These are phyloP conservation scores for Alternaria angustiovoidea DNA, from an alignment of 2,329 filamentous ascomycete species.

Conservation along the genomic window DNA sequence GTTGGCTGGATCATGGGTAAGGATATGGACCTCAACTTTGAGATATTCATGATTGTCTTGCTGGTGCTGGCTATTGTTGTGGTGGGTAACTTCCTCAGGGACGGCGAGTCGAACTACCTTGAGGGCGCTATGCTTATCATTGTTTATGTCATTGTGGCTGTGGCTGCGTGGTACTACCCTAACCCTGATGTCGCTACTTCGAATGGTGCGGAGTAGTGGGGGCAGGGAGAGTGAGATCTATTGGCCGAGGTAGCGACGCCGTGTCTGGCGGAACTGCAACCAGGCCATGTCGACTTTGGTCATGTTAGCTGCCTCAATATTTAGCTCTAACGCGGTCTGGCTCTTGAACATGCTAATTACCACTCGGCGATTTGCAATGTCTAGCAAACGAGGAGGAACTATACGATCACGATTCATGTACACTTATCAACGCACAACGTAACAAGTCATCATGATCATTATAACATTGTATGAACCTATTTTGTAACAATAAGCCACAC, in stretches of 20 bases:
- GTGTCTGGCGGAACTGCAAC: neutral
- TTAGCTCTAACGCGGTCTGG: neutral
- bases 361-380: too few species aligned
- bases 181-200: conserved; percentile 54
- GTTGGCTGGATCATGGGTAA: conserved; percentile 80
- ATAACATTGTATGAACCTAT: neutral
- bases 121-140: conserved; percentile 83
- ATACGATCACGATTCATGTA: neutral
- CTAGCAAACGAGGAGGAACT: accelerated
- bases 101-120: conserved; percentile 89
- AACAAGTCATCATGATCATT: neutral
- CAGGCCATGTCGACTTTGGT: neutral
- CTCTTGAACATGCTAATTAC: accelerated
- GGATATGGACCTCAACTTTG: conserved; percentile 82
- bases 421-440: neutral
- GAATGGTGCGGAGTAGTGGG: conserved; percentile 17
- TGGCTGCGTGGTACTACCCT: conserved; percentile 69
- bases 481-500: neutral
- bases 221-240: neutral
- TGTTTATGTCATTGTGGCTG: conserved; percentile 69
- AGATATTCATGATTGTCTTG: conserved; percentile 84
- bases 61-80: conserved; percentile 85
- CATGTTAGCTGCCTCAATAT: neutral
- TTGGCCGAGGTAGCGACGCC: too few species aligned
- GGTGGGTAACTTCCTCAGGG: conserved; percentile 85